Percentiles rank a stretch among this genome's conserved stretches.
phyloP scores from a whole-genome alignment of 1,284 basidiomycete species.

The Lignosus rhinocerotis region DNA sequence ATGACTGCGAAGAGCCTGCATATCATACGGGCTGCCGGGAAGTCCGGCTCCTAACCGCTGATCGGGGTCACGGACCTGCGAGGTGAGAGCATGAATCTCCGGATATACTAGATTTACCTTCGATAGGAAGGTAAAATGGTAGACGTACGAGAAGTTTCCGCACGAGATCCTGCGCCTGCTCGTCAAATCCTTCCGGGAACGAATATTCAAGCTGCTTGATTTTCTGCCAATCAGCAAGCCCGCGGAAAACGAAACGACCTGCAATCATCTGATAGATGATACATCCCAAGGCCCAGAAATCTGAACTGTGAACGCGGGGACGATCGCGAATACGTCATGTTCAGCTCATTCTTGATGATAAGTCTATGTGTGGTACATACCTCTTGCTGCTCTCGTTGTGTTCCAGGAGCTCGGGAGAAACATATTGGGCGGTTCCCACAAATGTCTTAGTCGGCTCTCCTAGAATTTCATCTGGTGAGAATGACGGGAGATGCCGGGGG shows the following conservation, averaged over 20 bases:
- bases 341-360: slow-evolving; percentile 12
- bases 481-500: slow-evolving; percentile 18
- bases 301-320: slow-evolving; percentile 58
- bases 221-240: slow-evolving; percentile 81
- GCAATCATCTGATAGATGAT: slow-evolving; percentile 97
- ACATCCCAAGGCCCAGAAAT: slow-evolving; percentile 98
- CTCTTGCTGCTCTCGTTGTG: slow-evolving; percentile 73
- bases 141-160: slow-evolving; percentile 58
- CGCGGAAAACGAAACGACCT: slow-evolving; percentile 89
- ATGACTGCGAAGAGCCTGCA: slow-evolving; percentile 69
- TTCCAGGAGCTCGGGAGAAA: slow-evolving; percentile 89
- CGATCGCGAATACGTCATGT: slow-evolving; percentile 12
- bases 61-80: slow-evolving; percentile 69
- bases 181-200: slow-evolving; percentile 74
- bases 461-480: slow-evolving; percentile 26
- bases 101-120: neutral
- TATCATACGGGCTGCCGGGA: slow-evolving; percentile 45
- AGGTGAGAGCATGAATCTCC: neutral
- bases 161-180: slow-evolving; percentile 68
- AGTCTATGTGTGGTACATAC: slow-evolving; percentile 35
- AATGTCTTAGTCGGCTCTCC: slow-evolving; percentile 75
- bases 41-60: slow-evolving; percentile 69
- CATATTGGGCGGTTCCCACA: slow-evolving; percentile 96
- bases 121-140: slow-evolving; percentile 6
- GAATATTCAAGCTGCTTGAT: slow-evolving; percentile 75